Base-by-base conservation (phyloP, 495 filamentous ascomycete genomes). In the Penicillium macrosclerotiorum region DNA sequence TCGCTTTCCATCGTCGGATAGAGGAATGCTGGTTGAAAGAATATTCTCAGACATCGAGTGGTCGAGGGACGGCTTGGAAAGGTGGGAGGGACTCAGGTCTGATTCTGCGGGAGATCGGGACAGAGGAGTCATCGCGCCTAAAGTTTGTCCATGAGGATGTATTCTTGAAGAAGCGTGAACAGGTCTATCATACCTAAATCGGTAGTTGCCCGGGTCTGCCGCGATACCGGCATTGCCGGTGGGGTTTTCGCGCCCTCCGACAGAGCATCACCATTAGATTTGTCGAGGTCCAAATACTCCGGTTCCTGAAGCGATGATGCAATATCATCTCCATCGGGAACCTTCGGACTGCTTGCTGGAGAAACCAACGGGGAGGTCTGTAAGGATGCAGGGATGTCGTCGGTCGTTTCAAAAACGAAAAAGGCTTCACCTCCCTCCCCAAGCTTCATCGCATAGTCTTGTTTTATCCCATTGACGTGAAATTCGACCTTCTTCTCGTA, bases 401-500 rank as follows among this genome's bases (percentile, higher is more conserved):
- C 86, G 14, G 81, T 85, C 4, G 93, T 97, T 68, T 96, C 91
- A 60, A 99, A 97, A 27, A 99, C 88, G 62, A 99, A 99, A 64
- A 99, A 97, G 4, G 93, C 93, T 69, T 99, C 94, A 25, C 93
- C 93, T 6, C 88, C 94, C 63, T 99, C 93, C 17, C 93, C 93
- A 11, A 99, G 78, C 67, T 99, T 99, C 93, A 99, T 97, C 13
- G 93, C 79, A 76, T 94, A 95, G 46, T 93, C 76, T 62, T 95
- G 90, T 69, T 90, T 93, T 39, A 77, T 68, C 52, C 86, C 84
- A 77, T 99, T 97, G 76, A 99, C 93, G 55, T 77, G 81, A 68
- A 99, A 99, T 68, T 96, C 92, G 56, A 98, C 83, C 82, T 99
- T 99, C 77, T 97, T 98, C 67, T 99, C 94, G 55, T 83, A 96